phyloP scores from a whole-genome alignment of 1,284 basidiomycete genomes.

The Microbotryum lychnidis-dioicae region DNA sequence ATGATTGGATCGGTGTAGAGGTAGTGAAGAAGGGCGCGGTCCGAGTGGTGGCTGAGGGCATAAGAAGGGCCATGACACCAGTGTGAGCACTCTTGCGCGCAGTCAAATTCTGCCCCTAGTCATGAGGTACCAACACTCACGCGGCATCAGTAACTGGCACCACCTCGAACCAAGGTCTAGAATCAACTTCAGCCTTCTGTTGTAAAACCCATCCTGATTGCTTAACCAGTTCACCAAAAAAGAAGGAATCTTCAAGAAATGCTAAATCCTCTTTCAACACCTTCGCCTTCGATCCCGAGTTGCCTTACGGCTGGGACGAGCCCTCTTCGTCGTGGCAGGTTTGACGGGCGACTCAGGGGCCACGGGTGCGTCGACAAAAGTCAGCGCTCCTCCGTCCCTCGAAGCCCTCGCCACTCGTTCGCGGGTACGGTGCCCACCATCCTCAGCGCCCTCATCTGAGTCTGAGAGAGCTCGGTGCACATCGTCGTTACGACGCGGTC shows the following conservation, averaged over 20 bases:
- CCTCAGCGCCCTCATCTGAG: not conserved
- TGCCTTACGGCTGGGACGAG: constrained; percentile 5
- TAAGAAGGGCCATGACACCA: constrained; percentile 29
- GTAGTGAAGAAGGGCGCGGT: constrained; percentile 40
- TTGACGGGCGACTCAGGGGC: constrained; percentile 23
- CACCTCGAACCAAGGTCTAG: constrained; percentile 19
- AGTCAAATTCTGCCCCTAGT: not conserved
- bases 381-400: not conserved
- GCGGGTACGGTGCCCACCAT: not conserved
- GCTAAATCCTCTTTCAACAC: too few relatives aligned
- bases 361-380: constrained; percentile 15
- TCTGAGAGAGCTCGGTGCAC: too few relatives aligned
- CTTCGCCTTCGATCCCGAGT: not conserved
- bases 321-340: constrained; percentile 1
- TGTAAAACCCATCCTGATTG: too few relatives aligned
- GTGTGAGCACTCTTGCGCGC: not conserved
- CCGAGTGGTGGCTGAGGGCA: constrained; percentile 36
- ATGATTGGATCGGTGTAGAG: constrained; percentile 41
- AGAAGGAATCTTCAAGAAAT: too few relatives aligned
- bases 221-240: too few relatives aligned
- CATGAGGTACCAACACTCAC: constrained; percentile 6
- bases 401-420: not conserved
- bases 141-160: constrained; percentile 23
- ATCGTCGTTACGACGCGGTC: too few relatives aligned
- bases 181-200: not conserved